These are phyloP conservation scores for Dittrichia graveolens DNA, from an alignment of 129 eudicot genomes.

Conservation along the genomic window DNA sequence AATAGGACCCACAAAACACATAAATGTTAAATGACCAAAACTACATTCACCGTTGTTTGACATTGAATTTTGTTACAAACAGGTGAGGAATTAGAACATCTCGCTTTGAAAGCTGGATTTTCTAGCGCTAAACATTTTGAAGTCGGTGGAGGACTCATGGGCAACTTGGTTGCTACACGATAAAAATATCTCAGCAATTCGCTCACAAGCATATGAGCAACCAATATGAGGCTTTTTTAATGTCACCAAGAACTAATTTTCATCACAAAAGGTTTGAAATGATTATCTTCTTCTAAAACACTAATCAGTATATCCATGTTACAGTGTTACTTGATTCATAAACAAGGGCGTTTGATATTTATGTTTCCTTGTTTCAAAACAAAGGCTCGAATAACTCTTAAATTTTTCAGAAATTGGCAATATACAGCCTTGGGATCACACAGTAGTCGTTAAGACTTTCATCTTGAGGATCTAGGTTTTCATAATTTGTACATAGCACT, in stretches of 20 bases:
- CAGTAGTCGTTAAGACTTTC: too few species aligned
- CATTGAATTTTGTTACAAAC: constrained; percentile 3
- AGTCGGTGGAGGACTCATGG: constrained; percentile 88
- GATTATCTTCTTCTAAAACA: too few species aligned
- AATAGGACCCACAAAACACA: background rate
- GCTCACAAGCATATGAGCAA: background rate
- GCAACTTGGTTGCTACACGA: constrained; percentile 78
- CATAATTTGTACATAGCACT: too few species aligned
- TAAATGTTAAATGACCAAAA: constrained; percentile 4
- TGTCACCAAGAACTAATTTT: background rate
- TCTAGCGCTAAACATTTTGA: constrained; percentile 69
- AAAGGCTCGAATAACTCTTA: background rate
- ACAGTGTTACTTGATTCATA: background rate
- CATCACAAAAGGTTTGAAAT: background rate
- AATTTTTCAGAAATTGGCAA: too few species aligned
- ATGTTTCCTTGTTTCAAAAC: background rate
- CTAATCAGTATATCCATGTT: background rate
- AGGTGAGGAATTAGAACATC: constrained; percentile 83
- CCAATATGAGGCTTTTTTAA: background rate
- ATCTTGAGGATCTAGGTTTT: too few species aligned
- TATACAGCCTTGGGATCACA: too few species aligned
- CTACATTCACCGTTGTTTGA: background rate
- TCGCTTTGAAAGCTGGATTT: constrained; percentile 77
- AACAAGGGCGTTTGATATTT: background rate
- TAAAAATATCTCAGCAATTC: constrained; percentile 20